phyloP scores from a whole-genome alignment of 1,284 basidiomycete genomes.

The Abortiporus biennis region DNA sequence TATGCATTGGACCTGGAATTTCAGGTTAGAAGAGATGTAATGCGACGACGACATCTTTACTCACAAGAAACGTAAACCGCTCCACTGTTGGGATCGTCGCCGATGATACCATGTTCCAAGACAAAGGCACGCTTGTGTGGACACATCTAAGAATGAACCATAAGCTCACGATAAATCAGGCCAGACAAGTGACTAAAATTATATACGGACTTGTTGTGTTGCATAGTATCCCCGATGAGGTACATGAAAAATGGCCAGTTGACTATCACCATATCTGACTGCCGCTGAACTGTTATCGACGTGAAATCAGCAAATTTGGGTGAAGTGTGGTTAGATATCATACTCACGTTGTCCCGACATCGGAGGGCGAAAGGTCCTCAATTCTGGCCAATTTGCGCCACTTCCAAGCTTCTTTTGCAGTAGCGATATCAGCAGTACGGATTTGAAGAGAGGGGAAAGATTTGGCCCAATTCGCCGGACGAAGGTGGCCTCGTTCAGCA shows the following conservation, averaged over 20 bases:
- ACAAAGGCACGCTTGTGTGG: slow-evolving; percentile 67
- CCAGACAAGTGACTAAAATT: no score
- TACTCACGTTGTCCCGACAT: slow-evolving; percentile 41
- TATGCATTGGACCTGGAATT: slow-evolving; percentile 57
- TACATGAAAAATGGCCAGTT: slow-evolving; percentile 63
- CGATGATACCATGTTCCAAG: slow-evolving; percentile 63
- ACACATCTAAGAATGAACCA: slow-evolving; percentile 35
- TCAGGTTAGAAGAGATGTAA: background rate
- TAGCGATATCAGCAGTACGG: slow-evolving; percentile 29
- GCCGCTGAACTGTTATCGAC: slow-evolving; percentile 33
- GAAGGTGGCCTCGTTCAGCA: slow-evolving; percentile 55
- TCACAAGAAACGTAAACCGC: slow-evolving; percentile 38
- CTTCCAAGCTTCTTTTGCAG: slow-evolving; percentile 49
- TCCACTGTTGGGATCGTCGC: slow-evolving; percentile 47
- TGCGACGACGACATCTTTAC: slow-evolving; percentile 12
- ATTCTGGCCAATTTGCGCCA: slow-evolving; percentile 52
- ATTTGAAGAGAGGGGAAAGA: slow-evolving; percentile 44
- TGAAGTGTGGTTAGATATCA: slow-evolving; percentile 9
- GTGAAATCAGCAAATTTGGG: background rate
- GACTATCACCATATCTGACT: slow-evolving; percentile 67
- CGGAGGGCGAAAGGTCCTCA: slow-evolving; percentile 46
- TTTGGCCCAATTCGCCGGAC: slow-evolving; percentile 71
- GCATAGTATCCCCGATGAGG: slow-evolving; percentile 56
- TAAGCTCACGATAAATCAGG: slow-evolving; percentile 1
- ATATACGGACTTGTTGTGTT: slow-evolving; percentile 51